phyloP scores from a whole-genome alignment of 1,284 basidiomycete species.

The Pseudozyma tsukubaensis region DNA sequence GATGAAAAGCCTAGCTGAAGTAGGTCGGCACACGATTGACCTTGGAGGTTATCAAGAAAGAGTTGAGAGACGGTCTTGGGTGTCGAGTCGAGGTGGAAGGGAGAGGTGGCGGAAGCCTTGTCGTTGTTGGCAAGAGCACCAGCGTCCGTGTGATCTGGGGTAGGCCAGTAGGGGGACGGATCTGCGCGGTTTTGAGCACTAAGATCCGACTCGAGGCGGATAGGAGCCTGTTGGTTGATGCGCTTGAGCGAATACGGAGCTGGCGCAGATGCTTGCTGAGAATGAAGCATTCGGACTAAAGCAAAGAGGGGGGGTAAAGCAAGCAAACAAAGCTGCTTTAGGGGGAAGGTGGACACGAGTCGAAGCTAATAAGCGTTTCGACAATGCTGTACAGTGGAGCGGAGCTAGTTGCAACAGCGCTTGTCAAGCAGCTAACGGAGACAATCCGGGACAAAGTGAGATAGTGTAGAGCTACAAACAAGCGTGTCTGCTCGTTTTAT shows the following conservation, averaged over 20 bases:
- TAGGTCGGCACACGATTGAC: slow-evolving; percentile 14
- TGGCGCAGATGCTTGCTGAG: slow-evolving; percentile 31
- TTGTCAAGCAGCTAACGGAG: slow-evolving; percentile 2
- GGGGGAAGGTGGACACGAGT: background rate
- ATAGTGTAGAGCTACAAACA: background rate
- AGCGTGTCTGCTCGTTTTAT: background rate
- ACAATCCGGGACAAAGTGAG: background rate
- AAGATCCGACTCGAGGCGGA: slow-evolving; percentile 3
- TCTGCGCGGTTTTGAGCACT: slow-evolving; percentile 1
- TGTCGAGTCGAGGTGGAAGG: slow-evolving; percentile 15
- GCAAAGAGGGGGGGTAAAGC: slow-evolving; percentile 3
- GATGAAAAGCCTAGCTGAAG: slow-evolving; percentile 18
- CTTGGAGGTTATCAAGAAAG: slow-evolving; percentile 18
- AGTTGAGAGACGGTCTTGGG: slow-evolving; percentile 31
- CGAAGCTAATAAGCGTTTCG: slow-evolving; percentile 15
- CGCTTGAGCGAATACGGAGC: slow-evolving; percentile 34
- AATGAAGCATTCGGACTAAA: slow-evolving; percentile 33
- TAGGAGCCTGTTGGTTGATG: slow-evolving; percentile 14
- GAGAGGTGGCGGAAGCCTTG: slow-evolving; percentile 1
- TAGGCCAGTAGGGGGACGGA: slow-evolving; percentile 22
- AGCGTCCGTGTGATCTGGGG: slow-evolving; percentile 8
- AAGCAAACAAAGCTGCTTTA: slow-evolving; percentile 22
- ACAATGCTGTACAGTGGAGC: background rate
- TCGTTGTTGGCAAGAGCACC: background rate
- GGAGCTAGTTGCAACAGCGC: background rate